A percentile compares a stretch with the other conserved stretches of the same genome.
phyloP scores from a whole-genome alignment of 805 yeast species.

The Kluyveromyces aestuarii region DNA sequence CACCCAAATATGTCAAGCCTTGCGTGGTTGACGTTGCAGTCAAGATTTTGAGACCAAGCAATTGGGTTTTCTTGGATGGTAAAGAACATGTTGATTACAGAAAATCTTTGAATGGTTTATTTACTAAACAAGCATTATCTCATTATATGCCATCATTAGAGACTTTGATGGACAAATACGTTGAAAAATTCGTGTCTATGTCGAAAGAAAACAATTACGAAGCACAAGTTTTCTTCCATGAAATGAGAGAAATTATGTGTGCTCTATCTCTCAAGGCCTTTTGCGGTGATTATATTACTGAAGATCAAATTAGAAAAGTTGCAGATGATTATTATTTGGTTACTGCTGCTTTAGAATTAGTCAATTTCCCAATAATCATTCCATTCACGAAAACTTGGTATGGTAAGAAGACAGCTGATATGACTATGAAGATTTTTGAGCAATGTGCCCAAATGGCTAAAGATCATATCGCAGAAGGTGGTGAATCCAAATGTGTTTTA shows the following conservation, averaged over 20 bases:
- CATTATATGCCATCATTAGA: slow-evolving; percentile 82
- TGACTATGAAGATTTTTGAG: slow-evolving; percentile 88
- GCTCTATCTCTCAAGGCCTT: slow-evolving; percentile 88
- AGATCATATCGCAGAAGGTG: slow-evolving; percentile 66
- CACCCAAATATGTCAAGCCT: slow-evolving; percentile 87
- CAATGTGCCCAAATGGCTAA: slow-evolving; percentile 84
- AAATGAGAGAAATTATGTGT: slow-evolving; percentile 92
- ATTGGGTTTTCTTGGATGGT: slow-evolving; percentile 98
- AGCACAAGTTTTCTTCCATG: slow-evolving; percentile 77
- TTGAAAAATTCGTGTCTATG: slow-evolving; percentile 51
- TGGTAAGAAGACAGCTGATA: slow-evolving; percentile 87
- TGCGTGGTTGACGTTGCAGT: slow-evolving; percentile 97
- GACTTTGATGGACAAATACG: slow-evolving; percentile 71
- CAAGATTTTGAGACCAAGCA: slow-evolving; percentile 86
- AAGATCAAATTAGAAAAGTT: slow-evolving; percentile 76
- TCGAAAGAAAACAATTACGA: slow-evolving; percentile 43
- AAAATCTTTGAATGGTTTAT: slow-evolving; percentile 79
- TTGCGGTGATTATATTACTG: slow-evolving; percentile 92
- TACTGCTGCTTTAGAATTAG: slow-evolving; percentile 94
- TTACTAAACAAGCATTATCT: slow-evolving; percentile 75
- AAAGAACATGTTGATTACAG: slow-evolving; percentile 92
- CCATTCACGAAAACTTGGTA: slow-evolving; percentile 98
- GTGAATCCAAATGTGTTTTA: slow-evolving; percentile 79
- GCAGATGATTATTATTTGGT: slow-evolving; percentile 89
- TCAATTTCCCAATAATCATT: slow-evolving; percentile 91